These are phyloP conservation scores for Microsporum audouinii DNA, from an alignment of 2,329 filamentous ascomycete species.

Conservation along the genomic window DNA sequence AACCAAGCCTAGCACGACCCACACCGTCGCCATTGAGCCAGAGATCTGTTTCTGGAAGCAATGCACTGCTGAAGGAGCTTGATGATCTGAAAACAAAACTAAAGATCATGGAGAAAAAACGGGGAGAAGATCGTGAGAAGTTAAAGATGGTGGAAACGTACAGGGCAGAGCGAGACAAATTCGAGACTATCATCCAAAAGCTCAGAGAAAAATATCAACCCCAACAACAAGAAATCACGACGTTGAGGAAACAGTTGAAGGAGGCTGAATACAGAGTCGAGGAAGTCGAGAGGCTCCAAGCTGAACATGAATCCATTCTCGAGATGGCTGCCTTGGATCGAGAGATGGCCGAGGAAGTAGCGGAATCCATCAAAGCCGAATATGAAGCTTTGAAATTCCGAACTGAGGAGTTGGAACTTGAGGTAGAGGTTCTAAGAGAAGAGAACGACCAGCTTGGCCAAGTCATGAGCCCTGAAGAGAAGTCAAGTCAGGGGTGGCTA, in stretches of 20 bases:
- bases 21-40: slow-evolving; percentile 14
- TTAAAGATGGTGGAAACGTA: slow-evolving; percentile 66
- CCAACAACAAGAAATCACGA: slow-evolving; percentile 65
- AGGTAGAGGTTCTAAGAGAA: slow-evolving; percentile 73
- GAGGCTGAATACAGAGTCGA: slow-evolving; percentile 61
- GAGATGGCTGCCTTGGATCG: slow-evolving; percentile 82
- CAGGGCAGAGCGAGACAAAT: slow-evolving; percentile 44
- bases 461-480: slow-evolving; percentile 80
- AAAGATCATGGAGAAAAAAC: slow-evolving; percentile 75
- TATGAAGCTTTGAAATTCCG: slow-evolving; percentile 64
- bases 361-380: slow-evolving; percentile 70
- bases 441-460: slow-evolving; percentile 76
- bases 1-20: neutral
- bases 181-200: slow-evolving; percentile 77
- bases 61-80: slow-evolving; percentile 52
- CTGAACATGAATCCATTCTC: slow-evolving; percentile 72
- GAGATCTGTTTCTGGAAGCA: slow-evolving; percentile 37
- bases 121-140: slow-evolving; percentile 73
- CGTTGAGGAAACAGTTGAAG: slow-evolving; percentile 65
- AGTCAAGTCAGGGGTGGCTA: slow-evolving; percentile 74
- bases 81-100: slow-evolving; percentile 85
- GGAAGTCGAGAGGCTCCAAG: slow-evolving; percentile 59
- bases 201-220: slow-evolving; percentile 80
- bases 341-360: slow-evolving; percentile 91
- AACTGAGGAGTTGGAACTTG: slow-evolving; percentile 73